Evolutionary conservation across 2,329 filamentous ascomycete genomes (phyloP), one percentile per base, ranked within the genome.

Genomic region (Stemphylium beticola): DNA sequence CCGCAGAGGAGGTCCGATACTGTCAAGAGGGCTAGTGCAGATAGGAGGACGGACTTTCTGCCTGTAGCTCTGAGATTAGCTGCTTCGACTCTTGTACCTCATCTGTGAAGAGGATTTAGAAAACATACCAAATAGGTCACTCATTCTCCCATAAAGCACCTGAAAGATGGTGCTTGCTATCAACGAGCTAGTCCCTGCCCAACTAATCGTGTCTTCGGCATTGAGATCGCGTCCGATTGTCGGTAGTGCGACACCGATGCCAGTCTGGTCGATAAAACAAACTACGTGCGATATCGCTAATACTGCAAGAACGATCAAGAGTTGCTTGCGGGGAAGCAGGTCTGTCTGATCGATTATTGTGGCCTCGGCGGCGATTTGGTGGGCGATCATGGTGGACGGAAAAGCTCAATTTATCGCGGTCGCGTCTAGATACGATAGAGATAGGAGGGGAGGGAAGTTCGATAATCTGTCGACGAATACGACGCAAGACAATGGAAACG

Each of bases 161-260:
- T 86, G 85, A 59, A 88, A 88, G 31, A 83, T 82, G 0, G 86
- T 87, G 54, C 83, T 84, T 26, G 82, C 82, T 40, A 85, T 81
- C 39, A 85, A 69, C 3, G 79, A 78, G 8, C 81, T 79, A 0
- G 81, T 83, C 6, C 81, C 82, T 1, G 81, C 81, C 83, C 82
- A 85, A 1, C 81, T 78, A 41, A 87, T 86, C 2, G 81, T 81
- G n/a, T 75, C 76, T 57, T 69, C 38, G 60, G 76, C 70, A 69
- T 76, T 49, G 2, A 77, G 61, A 15, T 76, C 72, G n/a, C 62
- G 61, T 11, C 69, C 73, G 20, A 77, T 76, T 11, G 70, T 67
- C 10, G 74, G 64, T 40, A 77, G 57, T 57, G 76, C 53, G 51
- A 77, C 69, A 62, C 76, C 80, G 49, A 86, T 82, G 33, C 81